Base-by-base conservation (phyloP, 495 filamentous ascomycete genomes). In the Hypoxylon crocopeplum region DNA sequence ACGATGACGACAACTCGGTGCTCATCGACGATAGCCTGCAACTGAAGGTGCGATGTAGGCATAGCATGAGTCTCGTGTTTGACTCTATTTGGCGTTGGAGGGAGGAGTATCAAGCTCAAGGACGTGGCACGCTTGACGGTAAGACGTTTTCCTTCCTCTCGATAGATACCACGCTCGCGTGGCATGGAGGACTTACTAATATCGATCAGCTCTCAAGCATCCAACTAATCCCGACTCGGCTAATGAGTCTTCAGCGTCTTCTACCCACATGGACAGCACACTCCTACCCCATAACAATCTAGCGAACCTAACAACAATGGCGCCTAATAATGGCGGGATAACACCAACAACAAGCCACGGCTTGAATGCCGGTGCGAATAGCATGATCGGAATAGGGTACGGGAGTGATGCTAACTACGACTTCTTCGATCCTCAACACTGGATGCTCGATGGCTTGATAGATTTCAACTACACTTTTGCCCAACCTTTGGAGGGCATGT, bases 1-100 rank as follows among this genome's bases (percentile, higher is more conserved):
- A 68, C 15, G 66, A 73, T 22, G 74, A 75, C 33, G 72, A 79
- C 45, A 62, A 61, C 22, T 59, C 69, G 13, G 69, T 75, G 21
- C 70, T 69, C 33, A 77, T 84, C 10, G 91, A 96, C 67, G 88
- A 89, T 77, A 86, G 79, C 29, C 69, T 97, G 41, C 86, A 92
- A 72, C 77, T 97, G 12, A 93, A 91, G 71, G 90, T 96, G 4
- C 84, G 90, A 49, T 94, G 90, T 66, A 84, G 92, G 7, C 92
- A 93, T 83, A 95, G 91, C 71, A 93, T 97, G 88, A 93, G 89
- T 62, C 78, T 96, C 5, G 88, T 97, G 2, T 96, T 88, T 69
- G 92, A 97, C 73, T 91, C 88, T 3, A 91, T 95, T 19, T 96
- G 91, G 91, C 86, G 91, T 48, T 97, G 92, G 92, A 81, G 92